A percentile compares a stretch with the other conserved stretches of the same genome.
phyloP scores from a whole-genome alignment of 176 grass and related monocot species.

The Carex littledalei region DNA sequence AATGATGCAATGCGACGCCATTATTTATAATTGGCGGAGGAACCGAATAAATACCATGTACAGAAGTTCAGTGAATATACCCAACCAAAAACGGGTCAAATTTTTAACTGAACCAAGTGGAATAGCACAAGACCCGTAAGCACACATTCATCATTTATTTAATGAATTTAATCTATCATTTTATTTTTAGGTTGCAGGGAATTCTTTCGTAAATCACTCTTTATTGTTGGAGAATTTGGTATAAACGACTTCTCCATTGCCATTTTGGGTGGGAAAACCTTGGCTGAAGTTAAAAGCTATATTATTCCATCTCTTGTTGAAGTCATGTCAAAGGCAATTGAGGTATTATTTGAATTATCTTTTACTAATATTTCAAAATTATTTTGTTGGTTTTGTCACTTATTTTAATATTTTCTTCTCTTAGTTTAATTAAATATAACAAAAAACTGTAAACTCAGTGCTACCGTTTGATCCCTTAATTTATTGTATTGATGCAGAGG shows the following conservation, averaged over 20 bases:
- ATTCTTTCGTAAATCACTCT: slow-evolving; percentile 27
- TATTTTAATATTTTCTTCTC: background rate
- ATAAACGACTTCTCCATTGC: slow-evolving; percentile 33
- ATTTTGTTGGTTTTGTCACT: background rate
- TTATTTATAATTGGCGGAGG: too few relatives aligned
- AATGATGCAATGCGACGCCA: background rate
- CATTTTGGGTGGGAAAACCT: background rate
- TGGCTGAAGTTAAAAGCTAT: slow-evolving; percentile 7
- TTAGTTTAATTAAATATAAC: background rate
- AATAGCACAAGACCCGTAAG: background rate
- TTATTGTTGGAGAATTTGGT: slow-evolving; percentile 33
- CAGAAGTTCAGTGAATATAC: background rate
- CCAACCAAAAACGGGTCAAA: too few relatives aligned
- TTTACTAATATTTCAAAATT: background rate
- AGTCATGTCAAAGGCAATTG: slow-evolving; percentile 23
- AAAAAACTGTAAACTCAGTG: background rate
- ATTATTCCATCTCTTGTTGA: slow-evolving; percentile 26
- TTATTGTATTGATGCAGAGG: background rate
- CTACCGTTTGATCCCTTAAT: background rate
- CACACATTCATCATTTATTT: background rate
- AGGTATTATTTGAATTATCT: slow-evolving; percentile 26
- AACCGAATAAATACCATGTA: background rate
- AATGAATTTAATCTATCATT: background rate
- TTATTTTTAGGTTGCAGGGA: slow-evolving; percentile 16
- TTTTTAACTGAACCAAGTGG: background rate